Percentiles rank a stretch among this genome's conserved stretches.
Evolutionary conservation across 2,329 filamentous ascomycete species (phyloP).

Genomic region (Claviceps monticola): DNA sequence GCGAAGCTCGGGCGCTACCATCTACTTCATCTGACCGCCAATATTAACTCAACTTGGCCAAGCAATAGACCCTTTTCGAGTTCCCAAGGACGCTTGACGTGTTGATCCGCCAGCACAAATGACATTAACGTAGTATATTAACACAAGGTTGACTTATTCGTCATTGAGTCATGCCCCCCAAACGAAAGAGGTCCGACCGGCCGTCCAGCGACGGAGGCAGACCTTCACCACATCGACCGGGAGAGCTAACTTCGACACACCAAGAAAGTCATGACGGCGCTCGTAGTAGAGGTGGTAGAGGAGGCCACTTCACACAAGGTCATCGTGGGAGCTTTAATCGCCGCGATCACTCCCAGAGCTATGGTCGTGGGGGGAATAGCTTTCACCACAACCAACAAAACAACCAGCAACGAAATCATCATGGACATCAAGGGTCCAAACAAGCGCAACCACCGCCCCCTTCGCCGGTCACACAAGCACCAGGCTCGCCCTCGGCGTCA

Average conservation of each 20-base stretch:
- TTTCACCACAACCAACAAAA: constrained; percentile 8
- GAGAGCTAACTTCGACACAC: constrained; percentile 39
- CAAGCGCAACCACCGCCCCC: constrained; percentile 11
- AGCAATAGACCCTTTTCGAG: background rate
- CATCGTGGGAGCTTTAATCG: constrained; percentile 34
- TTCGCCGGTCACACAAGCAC: constrained; percentile 11
- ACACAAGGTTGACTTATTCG: constrained; percentile 5
- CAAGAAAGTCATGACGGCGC: constrained; percentile 42
- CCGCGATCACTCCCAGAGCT: constrained; percentile 34
- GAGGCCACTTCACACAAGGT: constrained; percentile 25
- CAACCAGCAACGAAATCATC: constrained; percentile 9
- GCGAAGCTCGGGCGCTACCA: background rate
- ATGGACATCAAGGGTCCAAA: constrained; percentile 10
- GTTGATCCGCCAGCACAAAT: constrained; percentile 15
- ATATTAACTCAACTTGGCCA: background rate
- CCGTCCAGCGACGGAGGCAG: constrained; percentile 34
- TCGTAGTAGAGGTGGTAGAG: constrained; percentile 27
- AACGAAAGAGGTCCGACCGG: constrained; percentile 45
- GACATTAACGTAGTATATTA: constrained; percentile 16
- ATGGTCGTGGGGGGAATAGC: constrained; percentile 14
- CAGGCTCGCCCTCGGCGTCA: background rate
- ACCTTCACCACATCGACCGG: constrained; percentile 49
- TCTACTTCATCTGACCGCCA: background rate
- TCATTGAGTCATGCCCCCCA: constrained; percentile 36
- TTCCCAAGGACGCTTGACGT: background rate